These are phyloP conservation scores for Naganishia antarctica DNA, from an alignment of 768 basidiomycete genomes.

Conservation along the genomic window DNA sequence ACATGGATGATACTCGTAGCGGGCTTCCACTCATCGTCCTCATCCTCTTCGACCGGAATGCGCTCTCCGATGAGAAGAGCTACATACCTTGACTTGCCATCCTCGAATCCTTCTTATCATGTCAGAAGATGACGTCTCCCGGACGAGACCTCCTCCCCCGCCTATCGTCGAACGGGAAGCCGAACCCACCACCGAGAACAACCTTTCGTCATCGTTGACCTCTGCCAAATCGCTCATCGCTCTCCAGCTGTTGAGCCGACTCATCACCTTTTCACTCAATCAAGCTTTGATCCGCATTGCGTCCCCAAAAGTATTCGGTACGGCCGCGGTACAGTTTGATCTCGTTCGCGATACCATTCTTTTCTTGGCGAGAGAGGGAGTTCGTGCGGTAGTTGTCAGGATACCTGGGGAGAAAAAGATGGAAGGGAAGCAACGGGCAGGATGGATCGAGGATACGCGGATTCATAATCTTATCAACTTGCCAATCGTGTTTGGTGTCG, in stretches of 20 bases:
- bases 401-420: conserved; percentile 31
- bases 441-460: conserved; percentile 9
- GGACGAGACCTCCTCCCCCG: too few relatives aligned
- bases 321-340: conserved; percentile 90
- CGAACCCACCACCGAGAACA: background rate
- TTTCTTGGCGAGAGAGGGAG: conserved; percentile 88
- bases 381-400: conserved; percentile 79
- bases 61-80: too few relatives aligned
- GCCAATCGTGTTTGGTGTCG: conserved; percentile 65
- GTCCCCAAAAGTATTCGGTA: conserved; percentile 77
- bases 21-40: too few relatives aligned
- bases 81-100: too few relatives aligned
- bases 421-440: background rate
- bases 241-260: conserved; percentile 76
- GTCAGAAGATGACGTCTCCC: too few relatives aligned
- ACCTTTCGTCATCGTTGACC: conserved; percentile 16
- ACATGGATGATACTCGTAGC: too few relatives aligned
- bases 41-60: too few relatives aligned
- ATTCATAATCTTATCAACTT: conserved; percentile 59
- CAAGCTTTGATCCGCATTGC: conserved; percentile 78
- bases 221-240: conserved; percentile 61
- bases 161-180: background rate
- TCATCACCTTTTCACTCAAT: conserved; percentile 83
- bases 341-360: conserved; percentile 81
- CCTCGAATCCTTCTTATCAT: too few relatives aligned